phyloP scores from a whole-genome alignment of 129 eudicot species.

The Helichrysum umbraculigerum region DNA sequence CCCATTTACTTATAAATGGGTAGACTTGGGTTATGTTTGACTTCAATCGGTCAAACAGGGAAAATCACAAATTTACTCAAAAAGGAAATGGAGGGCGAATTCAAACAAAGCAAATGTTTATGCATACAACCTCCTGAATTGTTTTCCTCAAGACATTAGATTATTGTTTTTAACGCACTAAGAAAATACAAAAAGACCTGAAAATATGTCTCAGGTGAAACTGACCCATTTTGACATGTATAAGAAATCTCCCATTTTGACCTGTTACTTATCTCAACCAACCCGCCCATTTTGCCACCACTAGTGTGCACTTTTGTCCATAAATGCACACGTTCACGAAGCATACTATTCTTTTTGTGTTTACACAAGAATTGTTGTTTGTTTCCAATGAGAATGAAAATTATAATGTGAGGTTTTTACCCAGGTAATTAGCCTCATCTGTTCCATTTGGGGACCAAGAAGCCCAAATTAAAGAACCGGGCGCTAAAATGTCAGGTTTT shows the following conservation, averaged over 20 bases:
- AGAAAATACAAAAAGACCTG: not conserved
- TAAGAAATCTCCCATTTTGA: not conserved
- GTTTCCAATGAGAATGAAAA: not conserved
- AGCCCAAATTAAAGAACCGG: constrained; percentile 99
- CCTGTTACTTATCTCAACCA: no score
- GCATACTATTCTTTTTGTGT: not conserved
- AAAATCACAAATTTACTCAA: not conserved
- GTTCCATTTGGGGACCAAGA: constrained; percentile 99
- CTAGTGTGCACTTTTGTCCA: not conserved
- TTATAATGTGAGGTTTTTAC: constrained; percentile 34
- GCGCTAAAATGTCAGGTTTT: constrained; percentile 96
- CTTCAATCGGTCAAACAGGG: not conserved
- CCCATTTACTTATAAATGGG: not conserved
- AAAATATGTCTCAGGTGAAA: no score
- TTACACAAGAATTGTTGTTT: not conserved
- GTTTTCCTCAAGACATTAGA: not conserved
- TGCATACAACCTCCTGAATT: not conserved
- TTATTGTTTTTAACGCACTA: not conserved
- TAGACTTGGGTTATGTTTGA: not conserved
- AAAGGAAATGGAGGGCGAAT: not conserved
- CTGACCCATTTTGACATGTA: not conserved
- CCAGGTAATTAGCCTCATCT: constrained; percentile 83
- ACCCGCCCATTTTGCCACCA: no score
- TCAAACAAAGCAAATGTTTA: not conserved
- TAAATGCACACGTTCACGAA: not conserved